Base-by-base conservation (phyloP, 495 filamentous ascomycete genomes). In the Penicillium tannophilum region DNA sequence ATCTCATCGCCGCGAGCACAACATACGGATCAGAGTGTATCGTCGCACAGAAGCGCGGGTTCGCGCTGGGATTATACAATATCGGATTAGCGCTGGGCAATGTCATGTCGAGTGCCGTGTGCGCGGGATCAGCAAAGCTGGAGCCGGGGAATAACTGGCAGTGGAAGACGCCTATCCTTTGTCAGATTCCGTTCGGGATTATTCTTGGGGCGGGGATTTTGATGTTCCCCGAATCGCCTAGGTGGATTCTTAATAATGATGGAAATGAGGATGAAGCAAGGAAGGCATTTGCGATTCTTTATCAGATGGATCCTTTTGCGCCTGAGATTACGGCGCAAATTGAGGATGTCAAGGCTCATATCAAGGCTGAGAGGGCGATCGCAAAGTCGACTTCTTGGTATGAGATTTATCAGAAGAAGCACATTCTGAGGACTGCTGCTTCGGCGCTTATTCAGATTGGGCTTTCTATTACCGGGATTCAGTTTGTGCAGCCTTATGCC, bases 211-310 rank as follows among this genome's bases (percentile, higher is more conserved):
- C 61, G 11, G 64, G 67, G 0, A 65, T 72, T 20, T 36, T 71
- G 42, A 71, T 64, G 67, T 68, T 72, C 11, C 69, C 69, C 2
- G 69, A 72, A 50, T 72, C 69, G 0, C 69, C 69, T 7, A 68
- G 69, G 8, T 72, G 69, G 69, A 58, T 71, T 10, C 41, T 72
- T 24, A 62, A 52, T 19, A 53, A 65, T 28, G 52, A 58, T 3
- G 24, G 28, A 6, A 51, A 47, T 45, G 67, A 71, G 58, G 63
- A 64, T 2, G 65, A 63, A 14, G 69, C 69, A 3, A 58, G 65
- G 16, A 36, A 45, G 12, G 67, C 69, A 1, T 70, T 72, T 30
- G 54, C 60, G 16, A 55, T 59, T 16, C 54, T 72, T 2, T 68
- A 64, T 44, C 48, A 59, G 17, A 61, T 64, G 14, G 59, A 61